Evolutionary conservation across 805 yeast genomes (phyloP).

Genomic region (Hanseniaspora occidentalis): DNA sequence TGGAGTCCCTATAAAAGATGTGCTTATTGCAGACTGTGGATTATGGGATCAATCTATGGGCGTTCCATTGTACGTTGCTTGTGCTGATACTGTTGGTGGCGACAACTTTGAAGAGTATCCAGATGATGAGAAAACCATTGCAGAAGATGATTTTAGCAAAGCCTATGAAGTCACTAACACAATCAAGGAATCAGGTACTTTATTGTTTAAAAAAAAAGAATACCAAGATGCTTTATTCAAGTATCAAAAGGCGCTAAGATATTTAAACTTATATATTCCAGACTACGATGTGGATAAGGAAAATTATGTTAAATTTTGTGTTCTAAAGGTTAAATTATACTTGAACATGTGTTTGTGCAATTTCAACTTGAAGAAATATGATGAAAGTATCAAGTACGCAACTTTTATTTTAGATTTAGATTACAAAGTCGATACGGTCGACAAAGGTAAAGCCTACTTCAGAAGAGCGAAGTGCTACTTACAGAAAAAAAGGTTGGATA

Average conservation of each 20-base stretch:
- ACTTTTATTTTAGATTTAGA: constrained; percentile 35
- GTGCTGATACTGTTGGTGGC: constrained; percentile 49
- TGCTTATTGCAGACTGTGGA: constrained; percentile 48
- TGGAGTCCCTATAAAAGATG: constrained; percentile 29
- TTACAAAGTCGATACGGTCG: constrained; percentile 22
- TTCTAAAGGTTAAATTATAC: constrained; percentile 29
- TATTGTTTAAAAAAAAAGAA: constrained; percentile 42
- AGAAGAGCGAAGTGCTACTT: constrained; percentile 39
- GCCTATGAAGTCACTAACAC: constrained; percentile 38
- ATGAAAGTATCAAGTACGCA: constrained; percentile 41
- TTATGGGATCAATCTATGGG: constrained; percentile 40
- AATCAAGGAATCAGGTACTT: constrained; percentile 58
- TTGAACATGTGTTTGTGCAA: constrained; percentile 46
- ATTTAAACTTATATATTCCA: constrained; percentile 61
- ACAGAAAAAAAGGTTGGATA: constrained; percentile 33
- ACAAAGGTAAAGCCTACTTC: constrained; percentile 45
- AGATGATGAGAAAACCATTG: constrained; percentile 53
- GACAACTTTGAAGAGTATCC: constrained; percentile 70
- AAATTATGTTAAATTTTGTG: constrained; percentile 35
- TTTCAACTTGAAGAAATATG: constrained; percentile 36
- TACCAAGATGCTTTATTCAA: constrained; percentile 44
- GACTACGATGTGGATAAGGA: constrained; percentile 50
- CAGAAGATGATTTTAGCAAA: constrained; percentile 40
- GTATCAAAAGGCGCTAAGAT: constrained; percentile 53
- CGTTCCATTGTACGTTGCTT: constrained; percentile 51